These are phyloP conservation scores for Seiridium unicorne DNA, from an alignment of 2,329 filamentous ascomycete genomes.

Conservation along the genomic window DNA sequence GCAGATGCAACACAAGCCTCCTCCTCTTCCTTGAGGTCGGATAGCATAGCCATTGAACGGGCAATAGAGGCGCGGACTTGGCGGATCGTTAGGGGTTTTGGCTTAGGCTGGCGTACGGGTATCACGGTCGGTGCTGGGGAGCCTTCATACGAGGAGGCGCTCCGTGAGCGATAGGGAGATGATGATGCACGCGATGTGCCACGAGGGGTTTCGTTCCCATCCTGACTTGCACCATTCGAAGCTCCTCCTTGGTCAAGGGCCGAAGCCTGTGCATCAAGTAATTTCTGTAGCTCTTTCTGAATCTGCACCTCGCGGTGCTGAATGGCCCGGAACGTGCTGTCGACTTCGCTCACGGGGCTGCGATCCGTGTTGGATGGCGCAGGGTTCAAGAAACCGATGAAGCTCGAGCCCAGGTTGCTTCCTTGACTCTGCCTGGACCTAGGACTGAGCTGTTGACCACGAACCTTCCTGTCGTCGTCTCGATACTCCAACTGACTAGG, in stretches of 20 bases:
- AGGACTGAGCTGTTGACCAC: background rate
- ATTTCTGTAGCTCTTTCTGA: slow-evolving; percentile 54
- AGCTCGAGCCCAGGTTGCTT: slow-evolving; percentile 15
- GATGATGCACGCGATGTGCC: slow-evolving; percentile 14
- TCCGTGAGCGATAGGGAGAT: slow-evolving; percentile 18
- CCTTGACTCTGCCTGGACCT: background rate
- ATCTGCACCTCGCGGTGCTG: slow-evolving; percentile 50
- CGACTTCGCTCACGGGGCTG: slow-evolving; percentile 16
- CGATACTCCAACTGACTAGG: slow-evolving; percentile 15
- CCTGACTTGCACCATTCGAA: slow-evolving; percentile 14
- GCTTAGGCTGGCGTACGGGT: slow-evolving; percentile 58
- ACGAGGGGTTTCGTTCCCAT: slow-evolving; percentile 36
- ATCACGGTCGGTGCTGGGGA: slow-evolving; percentile 35
- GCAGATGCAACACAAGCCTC: slow-evolving; percentile 58
- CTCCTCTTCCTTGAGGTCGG: slow-evolving; percentile 67
- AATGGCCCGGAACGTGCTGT: slow-evolving; percentile 26
- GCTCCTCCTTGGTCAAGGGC: slow-evolving; percentile 37
- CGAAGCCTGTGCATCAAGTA: slow-evolving; percentile 58
- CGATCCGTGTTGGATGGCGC: slow-evolving; percentile 1
- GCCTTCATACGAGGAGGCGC: slow-evolving; percentile 31
- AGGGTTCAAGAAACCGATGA: slow-evolving; percentile 26
- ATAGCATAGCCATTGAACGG: slow-evolving; percentile 61
- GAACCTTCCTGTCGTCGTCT: background rate
- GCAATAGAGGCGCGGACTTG: slow-evolving; percentile 65
- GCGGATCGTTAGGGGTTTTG: slow-evolving; percentile 54